These are phyloP conservation scores for Epichloe sp. DNA, from an alignment of 2,329 filamentous ascomycete species.

Conservation along the genomic window DNA sequence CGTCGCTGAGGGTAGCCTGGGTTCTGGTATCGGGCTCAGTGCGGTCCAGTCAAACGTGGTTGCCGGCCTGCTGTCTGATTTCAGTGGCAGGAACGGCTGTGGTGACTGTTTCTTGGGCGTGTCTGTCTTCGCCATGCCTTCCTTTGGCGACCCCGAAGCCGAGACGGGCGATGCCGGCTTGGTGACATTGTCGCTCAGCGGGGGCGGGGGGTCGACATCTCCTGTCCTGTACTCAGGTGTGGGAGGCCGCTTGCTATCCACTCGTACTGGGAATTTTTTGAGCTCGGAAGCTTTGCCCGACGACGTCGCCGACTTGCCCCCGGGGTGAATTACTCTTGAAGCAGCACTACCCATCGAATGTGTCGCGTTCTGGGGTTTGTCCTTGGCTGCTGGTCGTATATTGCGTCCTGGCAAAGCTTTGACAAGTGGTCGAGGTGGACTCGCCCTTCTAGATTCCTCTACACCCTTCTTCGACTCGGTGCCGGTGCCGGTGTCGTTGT, in stretches of 20 bases:
- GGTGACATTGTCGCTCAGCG: conserved; percentile 21
- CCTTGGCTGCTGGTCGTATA: conserved; percentile 11
- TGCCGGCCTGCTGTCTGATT: not conserved
- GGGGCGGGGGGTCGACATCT: conserved; percentile 22
- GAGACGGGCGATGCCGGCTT: conserved; percentile 33
- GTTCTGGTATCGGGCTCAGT: conserved; percentile 13
- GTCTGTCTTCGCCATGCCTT: not conserved
- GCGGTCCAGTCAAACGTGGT: not conserved
- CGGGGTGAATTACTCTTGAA: conserved; percentile 20
- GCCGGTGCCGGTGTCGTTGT: not conserved
- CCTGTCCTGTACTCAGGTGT: conserved; percentile 36
- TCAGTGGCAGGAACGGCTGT: conserved; percentile 5
- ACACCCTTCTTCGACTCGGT: not conserved
- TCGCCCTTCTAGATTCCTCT: not conserved
- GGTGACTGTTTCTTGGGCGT: conserved; percentile 6
- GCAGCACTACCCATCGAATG: conserved; percentile 19
- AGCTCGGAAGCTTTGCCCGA: not conserved
- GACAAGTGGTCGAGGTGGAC: conserved; percentile 7
- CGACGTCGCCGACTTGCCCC: conserved; percentile 11
- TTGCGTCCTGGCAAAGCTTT: conserved; percentile 18
- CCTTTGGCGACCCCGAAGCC: conserved; percentile 25
- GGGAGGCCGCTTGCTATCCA: conserved; percentile 25
- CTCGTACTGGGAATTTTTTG: conserved; percentile 1
- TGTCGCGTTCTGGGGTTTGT: conserved; percentile 8
- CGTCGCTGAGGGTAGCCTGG: conserved; percentile 12